phyloP scores from a whole-genome alignment of 192 early-diverging fungal genomes.

The Backusella australiensis region DNA sequence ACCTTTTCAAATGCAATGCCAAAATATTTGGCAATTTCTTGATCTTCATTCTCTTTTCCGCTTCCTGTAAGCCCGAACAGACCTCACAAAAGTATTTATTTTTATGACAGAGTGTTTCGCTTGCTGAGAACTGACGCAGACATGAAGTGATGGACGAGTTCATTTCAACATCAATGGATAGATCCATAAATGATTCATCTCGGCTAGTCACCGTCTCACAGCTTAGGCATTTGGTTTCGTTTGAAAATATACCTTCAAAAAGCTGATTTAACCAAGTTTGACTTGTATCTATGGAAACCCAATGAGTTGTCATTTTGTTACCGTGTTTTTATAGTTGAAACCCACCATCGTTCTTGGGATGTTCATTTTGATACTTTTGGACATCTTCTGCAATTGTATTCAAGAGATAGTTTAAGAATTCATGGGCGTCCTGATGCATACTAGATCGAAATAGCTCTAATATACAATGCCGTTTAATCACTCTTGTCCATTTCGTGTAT shows the following conservation, averaged over 20 bases:
- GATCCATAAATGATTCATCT: slow-evolving; percentile 93
- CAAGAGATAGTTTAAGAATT: slow-evolving; percentile 92
- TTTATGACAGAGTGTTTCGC: slow-evolving; percentile 94
- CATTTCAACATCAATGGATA: slow-evolving; percentile 97
- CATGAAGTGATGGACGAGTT: slow-evolving; percentile 91
- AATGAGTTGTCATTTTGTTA: neutral
- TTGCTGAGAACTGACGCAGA: slow-evolving; percentile 88
- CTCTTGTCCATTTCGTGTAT: neutral
- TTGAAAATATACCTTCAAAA: slow-evolving; percentile 92
- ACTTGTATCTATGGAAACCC: neutral
- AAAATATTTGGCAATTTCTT: slow-evolving; percentile 91
- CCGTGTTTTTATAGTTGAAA: neutral
- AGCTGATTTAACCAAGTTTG: slow-evolving; percentile 91
- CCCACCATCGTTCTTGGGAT: neutral
- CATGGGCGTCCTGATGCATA: slow-evolving; percentile 97
- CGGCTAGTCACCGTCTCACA: slow-evolving; percentile 94
- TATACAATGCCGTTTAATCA: neutral
- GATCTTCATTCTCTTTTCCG: slow-evolving; percentile 96
- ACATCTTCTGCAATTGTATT: slow-evolving; percentile 91
- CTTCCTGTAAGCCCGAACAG: slow-evolving; percentile 94
- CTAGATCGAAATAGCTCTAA: slow-evolving; percentile 88
- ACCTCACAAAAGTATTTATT: slow-evolving; percentile 98
- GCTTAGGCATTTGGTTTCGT: slow-evolving; percentile 95
- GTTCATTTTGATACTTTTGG: slow-evolving; percentile 60
- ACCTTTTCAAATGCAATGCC: slow-evolving; percentile 94